Conservation (phyloP, 2,329 filamentous ascomycete genomes). For the Teratosphaeria zuluensis region DNA sequence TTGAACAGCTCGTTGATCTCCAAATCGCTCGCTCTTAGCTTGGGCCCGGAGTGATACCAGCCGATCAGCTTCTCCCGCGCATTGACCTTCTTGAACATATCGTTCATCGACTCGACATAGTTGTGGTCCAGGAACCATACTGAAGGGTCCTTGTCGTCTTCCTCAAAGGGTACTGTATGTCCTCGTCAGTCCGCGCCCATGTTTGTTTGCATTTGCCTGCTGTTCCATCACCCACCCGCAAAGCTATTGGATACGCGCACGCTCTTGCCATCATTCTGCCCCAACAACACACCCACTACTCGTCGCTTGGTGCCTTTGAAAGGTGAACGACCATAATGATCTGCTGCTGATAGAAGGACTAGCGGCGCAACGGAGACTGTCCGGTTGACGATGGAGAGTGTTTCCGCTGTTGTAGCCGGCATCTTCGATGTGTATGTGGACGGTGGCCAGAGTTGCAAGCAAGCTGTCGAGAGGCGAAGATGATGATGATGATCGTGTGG, state of each 20-base stretch:
- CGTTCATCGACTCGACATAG: conserved; percentile 98
- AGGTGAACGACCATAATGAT: conserved; percentile 92
- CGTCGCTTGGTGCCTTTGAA: conserved; percentile 72
- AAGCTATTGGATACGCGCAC: conserved; percentile 99
- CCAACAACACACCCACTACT: conserved; percentile 88
- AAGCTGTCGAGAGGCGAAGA: background rate
- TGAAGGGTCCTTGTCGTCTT: conserved; percentile 95
- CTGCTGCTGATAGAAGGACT: conserved; percentile 93
- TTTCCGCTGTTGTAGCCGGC: conserved; percentile 95
- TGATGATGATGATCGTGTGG: background rate
- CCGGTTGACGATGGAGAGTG: conserved; percentile 84
- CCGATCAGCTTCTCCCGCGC: conserved; percentile 97
- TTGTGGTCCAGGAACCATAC: conserved; percentile 99
- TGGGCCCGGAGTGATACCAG: conserved; percentile 98
- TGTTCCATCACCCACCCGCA: conserved; percentile 56
- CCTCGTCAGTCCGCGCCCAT: conserved; percentile 1
- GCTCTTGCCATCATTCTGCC: conserved; percentile 91
- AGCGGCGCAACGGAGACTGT: conserved; percentile 96
- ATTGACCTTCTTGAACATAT: conserved; percentile 99
- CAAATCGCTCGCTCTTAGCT: conserved; percentile 89
- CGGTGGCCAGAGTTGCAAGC: background rate
- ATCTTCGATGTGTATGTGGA: conserved; percentile 43
- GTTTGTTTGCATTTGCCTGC: background rate
- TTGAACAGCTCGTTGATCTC: conserved; percentile 99
- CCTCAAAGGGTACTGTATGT: conserved; percentile 80